These are phyloP conservation scores for Fusarium agapanthi DNA, from an alignment of 2,329 filamentous ascomycete genomes.

Conservation along the genomic window DNA sequence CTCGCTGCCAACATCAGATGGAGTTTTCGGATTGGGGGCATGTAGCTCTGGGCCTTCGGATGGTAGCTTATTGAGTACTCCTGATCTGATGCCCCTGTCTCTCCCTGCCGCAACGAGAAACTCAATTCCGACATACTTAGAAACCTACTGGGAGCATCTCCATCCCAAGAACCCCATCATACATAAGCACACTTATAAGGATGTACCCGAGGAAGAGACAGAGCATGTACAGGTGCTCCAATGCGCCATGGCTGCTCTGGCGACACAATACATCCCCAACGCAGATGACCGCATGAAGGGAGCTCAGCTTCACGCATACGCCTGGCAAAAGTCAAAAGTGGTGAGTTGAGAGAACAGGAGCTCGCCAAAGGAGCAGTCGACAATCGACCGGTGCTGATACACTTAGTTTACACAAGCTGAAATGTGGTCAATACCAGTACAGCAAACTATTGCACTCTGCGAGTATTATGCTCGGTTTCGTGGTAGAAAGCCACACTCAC, in stretches of 20 bases:
- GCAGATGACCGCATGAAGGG: slow-evolving; percentile 61
- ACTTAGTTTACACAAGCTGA: slow-evolving; percentile 50
- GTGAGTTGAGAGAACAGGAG: slow-evolving; percentile 51
- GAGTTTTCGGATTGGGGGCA: slow-evolving; percentile 47
- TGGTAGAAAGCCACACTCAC: slow-evolving; percentile 57
- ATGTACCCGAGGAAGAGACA: slow-evolving; percentile 39
- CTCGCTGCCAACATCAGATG: slow-evolving; percentile 49
- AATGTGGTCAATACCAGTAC: slow-evolving; percentile 59
- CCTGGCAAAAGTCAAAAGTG: slow-evolving; percentile 58
- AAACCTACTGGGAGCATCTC: slow-evolving; percentile 63
- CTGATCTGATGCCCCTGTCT: slow-evolving; percentile 42
- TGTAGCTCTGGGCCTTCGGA: slow-evolving; percentile 54
- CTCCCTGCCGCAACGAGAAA: slow-evolving; percentile 52
- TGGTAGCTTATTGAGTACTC: slow-evolving; percentile 47
- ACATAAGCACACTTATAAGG: slow-evolving; percentile 57
- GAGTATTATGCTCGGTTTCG: slow-evolving; percentile 65
- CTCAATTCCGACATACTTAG: slow-evolving; percentile 59
- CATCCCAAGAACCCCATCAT: slow-evolving; percentile 60
- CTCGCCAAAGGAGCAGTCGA: neutral
- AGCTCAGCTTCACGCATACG: slow-evolving; percentile 60
- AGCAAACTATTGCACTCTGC: slow-evolving; percentile 64
- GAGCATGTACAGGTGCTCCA: slow-evolving; percentile 55
- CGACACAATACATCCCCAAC: slow-evolving; percentile 59
- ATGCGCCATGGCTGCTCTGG: slow-evolving; percentile 66
- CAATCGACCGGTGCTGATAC: slow-evolving; percentile 28